phyloP scores from a whole-genome alignment of 805 yeast species.

The Ascoidea rubescens region DNA sequence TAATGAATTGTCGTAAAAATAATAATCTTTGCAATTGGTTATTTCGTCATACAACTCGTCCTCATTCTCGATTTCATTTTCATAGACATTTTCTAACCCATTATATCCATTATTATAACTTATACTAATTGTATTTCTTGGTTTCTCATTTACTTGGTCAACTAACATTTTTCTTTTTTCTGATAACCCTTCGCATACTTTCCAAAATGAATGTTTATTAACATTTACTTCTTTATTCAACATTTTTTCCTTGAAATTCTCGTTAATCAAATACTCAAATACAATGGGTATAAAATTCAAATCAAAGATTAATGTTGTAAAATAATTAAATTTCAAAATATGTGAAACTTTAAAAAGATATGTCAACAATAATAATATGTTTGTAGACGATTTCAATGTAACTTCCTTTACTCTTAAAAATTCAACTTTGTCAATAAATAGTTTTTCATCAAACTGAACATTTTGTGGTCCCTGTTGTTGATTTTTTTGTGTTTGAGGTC shows the following conservation, averaged over 20 bases:
- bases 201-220: conserved; percentile 14
- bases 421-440: conserved; percentile 29
- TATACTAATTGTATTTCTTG: background rate
- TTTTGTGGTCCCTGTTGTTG: conserved; percentile 10
- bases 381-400: conserved; percentile 42
- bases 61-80: background rate
- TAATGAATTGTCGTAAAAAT: conserved; percentile 9
- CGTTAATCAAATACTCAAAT: conserved; percentile 11
- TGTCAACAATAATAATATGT: conserved; percentile 36
- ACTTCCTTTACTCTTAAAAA: conserved; percentile 47
- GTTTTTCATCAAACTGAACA: conserved; percentile 13
- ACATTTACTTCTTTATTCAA: conserved; percentile 14
- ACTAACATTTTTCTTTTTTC: background rate
- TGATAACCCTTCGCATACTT: background rate
- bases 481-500: conserved; percentile 1
- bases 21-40: background rate
- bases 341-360: conserved; percentile 77
- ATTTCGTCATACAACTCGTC: background rate
- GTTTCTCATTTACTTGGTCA: background rate
- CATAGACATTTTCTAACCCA: conserved; percentile 4
- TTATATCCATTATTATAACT: background rate
- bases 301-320: conserved; percentile 63
- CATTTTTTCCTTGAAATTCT: conserved; percentile 18
- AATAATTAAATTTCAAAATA: conserved; percentile 62
- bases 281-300: conserved; percentile 31